Evolutionary conservation across 768 basidiomycete species (phyloP), one percentile per base, ranked within the genome.

Genomic region (Flagelloscypha sp.): DNA sequence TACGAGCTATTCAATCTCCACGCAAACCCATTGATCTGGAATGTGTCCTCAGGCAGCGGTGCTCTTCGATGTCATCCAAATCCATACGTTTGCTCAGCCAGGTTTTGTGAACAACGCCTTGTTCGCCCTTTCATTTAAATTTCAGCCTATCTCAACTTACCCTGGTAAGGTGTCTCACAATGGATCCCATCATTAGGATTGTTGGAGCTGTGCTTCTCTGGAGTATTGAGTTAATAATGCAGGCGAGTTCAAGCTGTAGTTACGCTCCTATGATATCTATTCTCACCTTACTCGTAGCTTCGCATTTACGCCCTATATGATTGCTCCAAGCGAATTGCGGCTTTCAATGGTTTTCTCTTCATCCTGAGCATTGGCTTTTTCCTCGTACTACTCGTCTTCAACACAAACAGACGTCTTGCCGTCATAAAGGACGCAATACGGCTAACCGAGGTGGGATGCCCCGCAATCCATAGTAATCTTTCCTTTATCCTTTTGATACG

Each of bases 181-280:
- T 63, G 52, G 67, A 68, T 41, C 57, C 67, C 4, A 56, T 62
- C 12, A 66, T 56, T 20, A 59, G 66, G 3, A 46, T 68, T 8
- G 57, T 58, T 5, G 68, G 70, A 6, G 68, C 63, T 2, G 50
- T 70, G 18, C 61, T 59, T 22, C 49, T 72, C 6, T 70, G 70
- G 68, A 58, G 63, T 19, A 56, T 72, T 11, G 66, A 72, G 45
- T 63, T 70, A 10, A 51, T 70, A 37, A 66, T 72, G 63, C 67
- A 68, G 45, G n/a, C n/a, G n/a, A n/a, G n/a, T n/a, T n/a, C n/a
- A n/a, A n/a, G n/a, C n/a, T n/a, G n/a, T n/a, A n/a, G n/a, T n/a
- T n/a, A n/a, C n/a, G n/a, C n/a, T n/a, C n/a, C n/a, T n/a, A n/a
- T n/a, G n/a, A n/a, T n/a, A n/a, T n/a, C n/a, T n/a, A n/a, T n/a